Evolutionary conservation across 305 asterid genomes (phyloP), one percentile per base, ranked within the genome.

Genomic region (Fraxinus ornus): DNA sequence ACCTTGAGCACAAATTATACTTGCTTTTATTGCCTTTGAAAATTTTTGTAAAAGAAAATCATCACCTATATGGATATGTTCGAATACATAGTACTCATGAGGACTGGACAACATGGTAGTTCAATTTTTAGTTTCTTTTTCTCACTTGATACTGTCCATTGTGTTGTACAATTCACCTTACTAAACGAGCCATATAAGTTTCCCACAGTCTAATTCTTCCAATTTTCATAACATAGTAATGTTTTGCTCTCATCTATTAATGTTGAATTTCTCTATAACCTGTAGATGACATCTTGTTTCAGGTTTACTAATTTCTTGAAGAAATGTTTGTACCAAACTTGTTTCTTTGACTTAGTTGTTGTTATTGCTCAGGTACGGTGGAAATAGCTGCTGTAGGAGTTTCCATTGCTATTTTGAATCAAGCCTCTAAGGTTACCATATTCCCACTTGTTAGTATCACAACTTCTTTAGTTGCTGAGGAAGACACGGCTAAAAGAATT

Each of bases 381-480:
- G 95, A 95, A 76, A 90, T 93, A 1, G 99, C 97, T 1, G 98
- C 99, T 0, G 99, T 96, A 0, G 99, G 99, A 62, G 94, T 96
- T 39, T 81, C 99, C 0, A 94, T 96, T 8, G 98, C 99, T 9
- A 89, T 96, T 8, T 88, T 96, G 83, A 96, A 96, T 55, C 99
- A 96, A 84, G 98, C 91, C 22, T 93, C 98, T 5, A 96, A 92
- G 80, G 94, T 96, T 1, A 91, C 99, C 6, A 96, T 96, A 77
- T 93, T 93, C 86, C 99, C 99, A 13, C 93, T 96, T 72, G 99
- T 96, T 22, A 96, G 97, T 75, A 90, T 96, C 80, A 96, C 99
- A 0, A 96, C 99, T 60, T 96, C 99, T 9, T 96, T 93, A 39
- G 99, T 96, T 21, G 99, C 99, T 2, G 97, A 96, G 88, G 99